Percentiles rank a stretch among this genome's conserved stretches.
These are phyloP conservation scores for Hypomyces rosellus DNA, from an alignment of 2,329 filamentous ascomycete genomes.

Conservation along the genomic window DNA sequence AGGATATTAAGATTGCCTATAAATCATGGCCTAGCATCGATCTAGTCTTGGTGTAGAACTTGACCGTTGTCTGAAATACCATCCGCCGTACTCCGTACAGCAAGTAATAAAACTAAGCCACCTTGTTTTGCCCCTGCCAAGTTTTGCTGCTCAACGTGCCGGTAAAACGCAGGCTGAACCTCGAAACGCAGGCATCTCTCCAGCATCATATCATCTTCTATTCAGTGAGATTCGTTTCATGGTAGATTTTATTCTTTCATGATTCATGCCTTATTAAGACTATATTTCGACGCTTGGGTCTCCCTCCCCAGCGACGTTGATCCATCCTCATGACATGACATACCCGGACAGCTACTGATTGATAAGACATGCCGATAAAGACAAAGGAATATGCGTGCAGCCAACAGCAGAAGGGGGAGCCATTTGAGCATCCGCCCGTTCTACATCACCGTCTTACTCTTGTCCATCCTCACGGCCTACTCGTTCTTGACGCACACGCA, in stretches of 20 bases:
- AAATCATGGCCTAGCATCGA: too few species aligned
- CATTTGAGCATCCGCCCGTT: conserved; percentile 43
- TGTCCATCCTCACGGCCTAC: conserved; percentile 41
- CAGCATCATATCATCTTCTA: too few species aligned
- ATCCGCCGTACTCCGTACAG: too few species aligned
- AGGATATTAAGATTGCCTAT: too few species aligned
- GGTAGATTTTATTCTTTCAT: neutral
- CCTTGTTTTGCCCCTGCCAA: too few species aligned
- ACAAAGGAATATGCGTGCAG: conserved; percentile 8
- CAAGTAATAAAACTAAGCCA: too few species aligned
- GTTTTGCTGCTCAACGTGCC: too few species aligned
- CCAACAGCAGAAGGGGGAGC: conserved; percentile 21
- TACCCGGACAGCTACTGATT: neutral
- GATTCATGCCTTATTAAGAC: neutral
- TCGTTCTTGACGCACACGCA: conserved; percentile 29
- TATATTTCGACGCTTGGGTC: neutral
- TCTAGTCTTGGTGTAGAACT: too few species aligned
- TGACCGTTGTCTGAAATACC: too few species aligned
- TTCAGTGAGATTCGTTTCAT: too few species aligned
- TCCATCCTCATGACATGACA: neutral
- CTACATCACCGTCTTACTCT: conserved; percentile 39
- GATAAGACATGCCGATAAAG: conserved; percentile 6
- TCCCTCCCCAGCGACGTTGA: neutral
- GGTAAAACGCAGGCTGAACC: too few species aligned
- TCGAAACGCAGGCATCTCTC: too few species aligned